Evolutionary conservation across 108 stramenopile genomes (phyloP).

Genomic region (Cylindrotheca closterium): DNA sequence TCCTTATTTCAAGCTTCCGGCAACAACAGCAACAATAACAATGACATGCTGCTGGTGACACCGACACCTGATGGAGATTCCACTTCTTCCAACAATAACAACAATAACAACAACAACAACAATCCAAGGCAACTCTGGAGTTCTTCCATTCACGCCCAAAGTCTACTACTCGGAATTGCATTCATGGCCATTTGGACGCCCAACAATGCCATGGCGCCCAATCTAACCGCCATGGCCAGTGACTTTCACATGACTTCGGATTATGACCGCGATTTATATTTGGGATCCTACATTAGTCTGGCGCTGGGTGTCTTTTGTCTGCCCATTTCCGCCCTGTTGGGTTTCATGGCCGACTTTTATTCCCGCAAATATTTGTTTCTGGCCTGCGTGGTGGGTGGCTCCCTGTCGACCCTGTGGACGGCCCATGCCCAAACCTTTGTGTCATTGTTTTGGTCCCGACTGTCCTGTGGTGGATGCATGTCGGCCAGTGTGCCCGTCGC

Average conservation of each 20-base stretch:
- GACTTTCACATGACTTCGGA: slow-evolving; percentile 42
- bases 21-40: no score
- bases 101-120: neutral
- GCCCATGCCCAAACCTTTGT: slow-evolving; percentile 36
- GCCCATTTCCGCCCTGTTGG: slow-evolving; percentile 59
- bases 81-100: no score
- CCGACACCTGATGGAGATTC: no score
- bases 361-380: slow-evolving; percentile 54
- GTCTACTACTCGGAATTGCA: slow-evolving; percentile 57
- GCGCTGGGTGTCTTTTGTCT: slow-evolving; percentile 62
- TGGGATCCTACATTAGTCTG: slow-evolving; percentile 59
- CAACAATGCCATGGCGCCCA: slow-evolving; percentile 73
- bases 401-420: slow-evolving; percentile 40
- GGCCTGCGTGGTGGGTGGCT: slow-evolving; percentile 41
- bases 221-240: slow-evolving; percentile 61
- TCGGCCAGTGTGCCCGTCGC: slow-evolving; percentile 64
- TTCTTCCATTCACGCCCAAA: slow-evolving; percentile 53
- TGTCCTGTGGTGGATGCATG: slow-evolving; percentile 66
- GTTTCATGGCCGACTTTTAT: slow-evolving; percentile 62
- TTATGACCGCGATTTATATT: slow-evolving; percentile 60
- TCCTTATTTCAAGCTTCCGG: no score
- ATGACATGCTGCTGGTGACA: no score
- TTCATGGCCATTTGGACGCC: slow-evolving; percentile 68
- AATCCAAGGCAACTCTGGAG: neutral
- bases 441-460: slow-evolving; percentile 43